phyloP scores from a whole-genome alignment of 2,329 filamentous ascomycete species.

The Xylariaceae sp. region DNA sequence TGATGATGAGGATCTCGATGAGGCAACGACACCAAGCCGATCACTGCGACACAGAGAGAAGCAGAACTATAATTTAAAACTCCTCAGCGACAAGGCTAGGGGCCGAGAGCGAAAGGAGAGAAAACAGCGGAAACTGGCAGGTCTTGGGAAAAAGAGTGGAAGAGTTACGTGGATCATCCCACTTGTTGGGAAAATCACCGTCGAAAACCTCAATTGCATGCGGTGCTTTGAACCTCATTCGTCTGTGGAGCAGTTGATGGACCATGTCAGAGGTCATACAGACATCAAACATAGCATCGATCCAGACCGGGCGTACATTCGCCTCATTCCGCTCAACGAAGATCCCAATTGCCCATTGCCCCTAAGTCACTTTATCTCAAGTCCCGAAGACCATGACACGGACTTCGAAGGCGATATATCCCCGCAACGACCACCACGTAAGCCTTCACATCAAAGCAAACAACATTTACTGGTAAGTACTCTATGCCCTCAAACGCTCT shows the following conservation, averaged over 20 bases:
- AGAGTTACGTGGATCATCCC: constrained; percentile 45
- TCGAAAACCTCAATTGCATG: constrained; percentile 50
- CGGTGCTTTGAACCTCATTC: constrained; percentile 46
- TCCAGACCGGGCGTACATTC: constrained; percentile 21
- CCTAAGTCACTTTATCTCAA: constrained; percentile 19
- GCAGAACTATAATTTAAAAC: constrained; percentile 57
- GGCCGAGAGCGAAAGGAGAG: constrained; percentile 47
- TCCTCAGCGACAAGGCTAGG: constrained; percentile 54
- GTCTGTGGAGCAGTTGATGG: constrained; percentile 44
- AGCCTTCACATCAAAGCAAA: constrained; percentile 13
- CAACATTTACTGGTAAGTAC: constrained; percentile 20
- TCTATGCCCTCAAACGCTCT: not conserved
- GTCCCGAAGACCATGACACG: constrained; percentile 25
- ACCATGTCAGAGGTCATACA: constrained; percentile 47
- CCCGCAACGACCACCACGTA: constrained; percentile 21
- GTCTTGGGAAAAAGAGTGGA: constrained; percentile 25
- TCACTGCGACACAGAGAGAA: constrained; percentile 47
- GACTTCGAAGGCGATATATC: constrained; percentile 23
- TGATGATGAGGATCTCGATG: constrained; percentile 42
- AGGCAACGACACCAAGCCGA: constrained; percentile 49
- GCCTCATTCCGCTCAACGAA: constrained; percentile 25
- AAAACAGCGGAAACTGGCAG: constrained; percentile 32
- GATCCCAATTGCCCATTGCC: constrained; percentile 22
- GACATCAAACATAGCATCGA: constrained; percentile 43
- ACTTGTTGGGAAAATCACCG: constrained; percentile 40